Evolutionary conservation across 2,329 filamentous ascomycete species (phyloP).

Genomic region (Calonectria crousiana): DNA sequence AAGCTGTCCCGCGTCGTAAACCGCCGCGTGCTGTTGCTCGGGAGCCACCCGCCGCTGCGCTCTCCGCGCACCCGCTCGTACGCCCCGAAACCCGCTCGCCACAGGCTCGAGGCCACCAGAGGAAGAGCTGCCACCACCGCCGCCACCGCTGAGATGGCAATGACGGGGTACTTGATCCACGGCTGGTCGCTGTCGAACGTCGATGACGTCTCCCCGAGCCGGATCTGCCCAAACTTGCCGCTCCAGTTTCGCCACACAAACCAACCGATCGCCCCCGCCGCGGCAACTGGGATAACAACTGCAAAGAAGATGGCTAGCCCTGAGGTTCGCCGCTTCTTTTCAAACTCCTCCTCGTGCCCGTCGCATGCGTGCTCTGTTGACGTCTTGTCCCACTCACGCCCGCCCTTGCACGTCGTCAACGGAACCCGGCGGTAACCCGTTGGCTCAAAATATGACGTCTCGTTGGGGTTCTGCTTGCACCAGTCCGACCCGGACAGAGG

Average conservation of each 20-base stretch:
- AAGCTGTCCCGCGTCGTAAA: conserved; percentile 94
- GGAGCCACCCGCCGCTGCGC: conserved; percentile 62
- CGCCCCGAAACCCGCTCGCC: conserved; percentile 71
- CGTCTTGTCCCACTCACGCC: conserved; percentile 79
- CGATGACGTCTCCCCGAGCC: conserved; percentile 77
- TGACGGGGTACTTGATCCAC: conserved; percentile 86
- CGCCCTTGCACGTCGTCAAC: conserved; percentile 86
- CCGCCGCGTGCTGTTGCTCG: conserved; percentile 69
- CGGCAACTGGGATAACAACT: conserved; percentile 78
- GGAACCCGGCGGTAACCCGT: conserved; percentile 93
- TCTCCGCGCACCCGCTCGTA: conserved; percentile 65
- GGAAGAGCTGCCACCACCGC: conserved; percentile 74
- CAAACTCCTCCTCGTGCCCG: conserved; percentile 85
- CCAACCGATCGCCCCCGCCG: conserved; percentile 81
- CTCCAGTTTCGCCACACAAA: conserved; percentile 89
- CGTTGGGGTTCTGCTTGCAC: conserved; percentile 73
- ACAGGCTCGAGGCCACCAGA: conserved; percentile 78
- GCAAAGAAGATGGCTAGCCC: conserved; percentile 87
- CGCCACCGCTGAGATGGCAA: conserved; percentile 74
- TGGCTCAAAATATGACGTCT: conserved; percentile 83
- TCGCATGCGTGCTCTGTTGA: conserved; percentile 71
- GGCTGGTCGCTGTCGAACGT: conserved; percentile 77
- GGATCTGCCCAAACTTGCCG: conserved; percentile 91
- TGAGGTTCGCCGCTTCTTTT: conserved; percentile 76
- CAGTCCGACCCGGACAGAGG: conserved; percentile 65